Base-by-base conservation (phyloP, 2,329 filamentous ascomycete species). In the Chalaropsis thielavioides region DNA sequence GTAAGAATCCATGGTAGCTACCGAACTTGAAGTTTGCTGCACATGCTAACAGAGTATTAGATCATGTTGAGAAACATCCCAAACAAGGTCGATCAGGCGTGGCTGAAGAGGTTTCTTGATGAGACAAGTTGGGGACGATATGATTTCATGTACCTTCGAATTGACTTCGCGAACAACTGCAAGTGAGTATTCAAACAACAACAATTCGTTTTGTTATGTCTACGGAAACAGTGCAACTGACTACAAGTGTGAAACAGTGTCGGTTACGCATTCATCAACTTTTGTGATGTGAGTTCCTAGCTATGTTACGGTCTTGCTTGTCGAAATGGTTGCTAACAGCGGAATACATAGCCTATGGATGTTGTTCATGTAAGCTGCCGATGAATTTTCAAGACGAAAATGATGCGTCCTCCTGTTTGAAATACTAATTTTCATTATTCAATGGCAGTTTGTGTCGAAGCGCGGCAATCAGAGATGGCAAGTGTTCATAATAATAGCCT, bases 261-360 rank as follows among this genome's bases (percentile, higher is more conserved):
- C 66, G 94, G 94, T 58, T 97, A 97, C 74, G 92, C 91, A 0
- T 99, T 97, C 75, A 90, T 99, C 76, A 96, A 99, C 75, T 96
- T 97, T 70, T 83, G 86, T 54, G 85, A 91, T 73, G 86, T 89
- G 74, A 82, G 86, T 71, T 22, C 4, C 31, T 8, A 17, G 8
- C 24, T n/a, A n/a, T 44, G 10, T n/a, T 38, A 10, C 11, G 5
- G 7, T 27, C 8, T 11, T 13, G 13, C 6, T 19, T 44, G n/a
- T 38, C 22, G 27, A 10, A 63, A 10, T 24, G 41, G 15, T 8
- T 64, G 19, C n/a, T 44, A 22, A 60, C 15, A 6, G n/a, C 41
- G 19, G 7, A 15, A 46, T 11, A 67, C 2, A n/a, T n/a, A 89
- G 83, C 84, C 89, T 0, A 77, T 87, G 67, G 84, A 89, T 73